Conservation (phyloP, 106 monocot species). For the Allium fistulosum region DNA sequence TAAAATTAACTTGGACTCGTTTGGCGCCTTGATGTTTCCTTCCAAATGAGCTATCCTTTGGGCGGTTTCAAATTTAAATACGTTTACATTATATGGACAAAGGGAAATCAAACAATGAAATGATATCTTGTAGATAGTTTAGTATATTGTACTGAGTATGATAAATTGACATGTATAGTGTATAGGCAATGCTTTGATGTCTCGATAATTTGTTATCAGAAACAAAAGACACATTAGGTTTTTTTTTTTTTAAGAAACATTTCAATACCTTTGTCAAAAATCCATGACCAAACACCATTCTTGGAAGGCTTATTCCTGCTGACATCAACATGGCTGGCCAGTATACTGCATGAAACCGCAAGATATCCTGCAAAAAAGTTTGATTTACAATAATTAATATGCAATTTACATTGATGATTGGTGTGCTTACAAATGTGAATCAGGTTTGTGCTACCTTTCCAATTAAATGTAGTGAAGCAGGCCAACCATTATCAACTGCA, state of each 20-base stretch:
- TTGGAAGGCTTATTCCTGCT: constrained; percentile 77
- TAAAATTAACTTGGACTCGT: no score
- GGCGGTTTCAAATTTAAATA: no score
- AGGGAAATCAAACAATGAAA: no score
- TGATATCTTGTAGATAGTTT: no score
- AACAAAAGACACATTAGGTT: no score
- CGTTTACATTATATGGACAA: no score
- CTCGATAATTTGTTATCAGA: no score
- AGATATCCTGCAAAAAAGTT: constrained; percentile 63
- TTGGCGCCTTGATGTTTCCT: no score
- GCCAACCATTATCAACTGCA: constrained; percentile 80
- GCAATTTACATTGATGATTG: background rate
- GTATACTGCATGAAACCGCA: constrained; percentile 98
- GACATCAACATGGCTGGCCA: constrained; percentile 99
- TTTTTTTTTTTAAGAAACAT: background rate
- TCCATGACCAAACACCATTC: constrained; percentile 95
- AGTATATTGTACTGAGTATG: no score
- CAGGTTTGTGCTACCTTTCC: constrained; percentile 17
- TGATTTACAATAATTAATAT: background rate
- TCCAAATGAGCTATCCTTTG: no score
- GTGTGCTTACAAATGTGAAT: background rate
- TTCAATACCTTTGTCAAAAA: constrained; percentile 90
- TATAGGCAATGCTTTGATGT: no score
- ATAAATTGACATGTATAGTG: no score
- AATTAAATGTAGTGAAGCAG: constrained; percentile 93